Evolutionary conservation across 225 moss, liverwort and hornwort species (phyloP), one percentile per base, ranked within the genome.

Genomic region (Lunularia cruciata): DNA sequence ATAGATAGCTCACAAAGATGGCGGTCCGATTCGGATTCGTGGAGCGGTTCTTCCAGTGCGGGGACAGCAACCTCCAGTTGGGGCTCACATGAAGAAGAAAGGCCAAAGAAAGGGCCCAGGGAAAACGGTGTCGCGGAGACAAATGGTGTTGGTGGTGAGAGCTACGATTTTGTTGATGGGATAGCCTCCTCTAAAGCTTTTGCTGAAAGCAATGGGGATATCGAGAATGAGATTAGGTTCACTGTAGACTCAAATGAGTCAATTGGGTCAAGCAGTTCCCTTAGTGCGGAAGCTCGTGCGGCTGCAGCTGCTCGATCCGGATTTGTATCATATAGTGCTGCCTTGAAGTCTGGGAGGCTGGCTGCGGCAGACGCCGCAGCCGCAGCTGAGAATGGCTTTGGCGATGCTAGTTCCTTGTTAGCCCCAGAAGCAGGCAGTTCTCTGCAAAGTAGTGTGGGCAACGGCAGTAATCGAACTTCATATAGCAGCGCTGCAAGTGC

Each of bases 291-390:
- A 58, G 76, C 82, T 39, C 77, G 78, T 65, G 54, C 75, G 60
- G 84, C 69, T 66, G 83, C 86, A 19, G 81, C 73, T 64, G 71
- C 68, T 63, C 85, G 81, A 75, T 49, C 83, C 61, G 93, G 93
- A 61, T 93, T 93, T 87, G 76, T 80, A 79, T 98, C 98, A 47
- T 98, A 98, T 72, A 89, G 98, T 84, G 93, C 91, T 63, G 93
- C 98, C 64, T 83, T 98, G 81, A 98, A 93, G 85, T 89, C 98
- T 65, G 89, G 93, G 31, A 98, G 93, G 89, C 39, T 83, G 68
- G 61, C 73, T 54, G 72, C 77, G 47, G 63, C 67, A 6, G 65
- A 46, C n/a, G 46, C 45, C 38, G 65, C 65, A 27, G 46, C 45
- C 38, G 73, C 56, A 35, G 52, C 73, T 70, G 93, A 87, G 59